Percentiles rank a stretch among this genome's conserved stretches.
phyloP scores from a whole-genome alignment of 306 rosid species.

The Hylodesmum podocarpum region DNA sequence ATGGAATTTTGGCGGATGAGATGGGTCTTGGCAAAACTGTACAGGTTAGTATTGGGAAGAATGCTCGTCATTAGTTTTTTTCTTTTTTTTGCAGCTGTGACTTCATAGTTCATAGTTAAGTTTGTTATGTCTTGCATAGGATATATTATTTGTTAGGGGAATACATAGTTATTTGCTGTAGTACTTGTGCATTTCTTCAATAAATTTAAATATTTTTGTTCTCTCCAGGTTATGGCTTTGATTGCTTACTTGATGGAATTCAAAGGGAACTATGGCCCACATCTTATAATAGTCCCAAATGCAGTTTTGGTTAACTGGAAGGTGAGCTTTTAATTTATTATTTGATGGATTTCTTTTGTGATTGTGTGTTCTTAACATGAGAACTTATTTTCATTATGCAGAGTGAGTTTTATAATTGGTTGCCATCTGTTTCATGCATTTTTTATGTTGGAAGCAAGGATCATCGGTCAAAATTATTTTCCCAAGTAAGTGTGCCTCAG shows the following conservation, averaged over 20 bases:
- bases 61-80: background rate
- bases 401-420: constrained; percentile 92
- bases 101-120: background rate
- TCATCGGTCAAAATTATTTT: constrained; percentile 83
- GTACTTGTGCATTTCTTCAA: background rate
- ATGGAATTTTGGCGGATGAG: constrained; percentile 99
- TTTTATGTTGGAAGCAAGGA: constrained; percentile 96
- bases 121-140: constrained; percentile 1
- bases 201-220: background rate
- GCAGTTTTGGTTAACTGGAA: constrained; percentile 99
- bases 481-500: constrained; percentile 67
- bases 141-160: constrained; percentile 8
- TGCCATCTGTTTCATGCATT: constrained; percentile 94
- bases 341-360: background rate
- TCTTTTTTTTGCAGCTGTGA: background rate
- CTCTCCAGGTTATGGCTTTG: constrained; percentile 92
- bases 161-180: constrained; percentile 16
- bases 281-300: constrained; percentile 97
- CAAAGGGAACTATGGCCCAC: constrained; percentile 99
- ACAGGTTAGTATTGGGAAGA: constrained; percentile 62
- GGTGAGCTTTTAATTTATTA: constrained; percentile 43
- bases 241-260: constrained; percentile 98
- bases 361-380: constrained; percentile 11
- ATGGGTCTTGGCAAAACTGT: constrained; percentile 99
- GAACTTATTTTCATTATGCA: constrained; percentile 45